Evolutionary conservation across 1,284 basidiomycete species (phyloP).

Genomic region (Malassezia restricta): DNA sequence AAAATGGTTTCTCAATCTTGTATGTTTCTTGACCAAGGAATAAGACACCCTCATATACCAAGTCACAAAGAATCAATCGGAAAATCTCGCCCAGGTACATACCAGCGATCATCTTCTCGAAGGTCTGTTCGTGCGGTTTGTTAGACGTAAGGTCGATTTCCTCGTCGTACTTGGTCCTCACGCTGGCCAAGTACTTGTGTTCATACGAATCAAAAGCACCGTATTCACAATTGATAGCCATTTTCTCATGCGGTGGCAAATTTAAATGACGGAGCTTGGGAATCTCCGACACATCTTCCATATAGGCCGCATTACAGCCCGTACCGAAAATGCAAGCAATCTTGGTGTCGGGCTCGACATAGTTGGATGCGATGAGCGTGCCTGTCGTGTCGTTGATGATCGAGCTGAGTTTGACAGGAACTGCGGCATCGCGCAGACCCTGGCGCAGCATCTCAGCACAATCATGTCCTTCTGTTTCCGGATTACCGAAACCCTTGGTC

Average conservation of each 20-base stretch:
- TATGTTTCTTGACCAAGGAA: conserved; percentile 95
- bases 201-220: conserved; percentile 94
- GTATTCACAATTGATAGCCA: conserved; percentile 96
- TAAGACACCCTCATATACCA: conserved; percentile 88
- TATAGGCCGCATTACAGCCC: conserved; percentile 82
- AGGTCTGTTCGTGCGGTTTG: conserved; percentile 89
- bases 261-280: conserved; percentile 64
- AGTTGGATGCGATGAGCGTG: conserved; percentile 89
- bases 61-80: conserved; percentile 80
- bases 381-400: conserved; percentile 81
- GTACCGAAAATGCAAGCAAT: conserved; percentile 96
- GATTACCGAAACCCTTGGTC: conserved; percentile 94
- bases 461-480: conserved; percentile 82
- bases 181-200: conserved; percentile 69
- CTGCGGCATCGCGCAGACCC: conserved; percentile 58
- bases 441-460: conserved; percentile 82
- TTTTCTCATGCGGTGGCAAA: conserved; percentile 59
- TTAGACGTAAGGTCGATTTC: conserved; percentile 86
- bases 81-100: conserved; percentile 94
- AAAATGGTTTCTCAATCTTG: conserved; percentile 84
- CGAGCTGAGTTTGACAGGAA: conserved; percentile 42
- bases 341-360: conserved; percentile 77
- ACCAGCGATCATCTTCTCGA: conserved; percentile 96
- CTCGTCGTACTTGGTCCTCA: conserved; percentile 79
- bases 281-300: conserved; percentile 65